phyloP scores from a whole-genome alignment of 2,329 filamentous ascomycete genomes.

The Harringtonia aguacate region DNA sequence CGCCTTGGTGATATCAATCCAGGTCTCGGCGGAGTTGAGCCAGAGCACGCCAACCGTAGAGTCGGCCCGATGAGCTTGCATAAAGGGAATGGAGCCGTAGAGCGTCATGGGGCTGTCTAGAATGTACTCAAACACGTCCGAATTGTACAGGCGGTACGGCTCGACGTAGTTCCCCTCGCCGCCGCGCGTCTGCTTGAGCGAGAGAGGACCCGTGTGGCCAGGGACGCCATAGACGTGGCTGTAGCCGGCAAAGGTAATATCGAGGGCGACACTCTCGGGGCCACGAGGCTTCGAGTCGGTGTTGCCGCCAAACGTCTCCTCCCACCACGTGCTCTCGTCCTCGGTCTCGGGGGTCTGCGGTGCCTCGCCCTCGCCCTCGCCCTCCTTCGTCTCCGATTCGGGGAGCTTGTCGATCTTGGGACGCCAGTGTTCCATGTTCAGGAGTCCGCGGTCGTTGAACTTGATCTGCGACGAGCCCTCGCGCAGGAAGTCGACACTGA shows the following conservation, averaged over 20 bases:
- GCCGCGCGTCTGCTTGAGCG: slow-evolving; percentile 81
- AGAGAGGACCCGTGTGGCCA: slow-evolving; percentile 80
- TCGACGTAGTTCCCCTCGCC: slow-evolving; percentile 77
- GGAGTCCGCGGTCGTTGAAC: slow-evolving; percentile 77
- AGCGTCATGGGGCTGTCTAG: slow-evolving; percentile 97
- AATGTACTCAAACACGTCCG: slow-evolving; percentile 96
- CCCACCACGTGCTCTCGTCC: slow-evolving; percentile 94
- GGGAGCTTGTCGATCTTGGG: slow-evolving; percentile 59
- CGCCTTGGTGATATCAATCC: slow-evolving; percentile 85
- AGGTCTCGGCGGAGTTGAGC: slow-evolving; percentile 94
- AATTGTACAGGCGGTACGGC: slow-evolving; percentile 90
- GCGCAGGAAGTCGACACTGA: slow-evolving; percentile 76
- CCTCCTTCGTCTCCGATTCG: slow-evolving; percentile 32
- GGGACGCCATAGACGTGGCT: slow-evolving; percentile 90
- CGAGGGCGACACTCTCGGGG: slow-evolving; percentile 81
- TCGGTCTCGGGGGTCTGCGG: slow-evolving; percentile 26
- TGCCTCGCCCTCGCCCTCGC: slow-evolving; percentile 21
- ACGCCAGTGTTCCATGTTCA: slow-evolving; percentile 96
- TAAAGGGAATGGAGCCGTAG: slow-evolving; percentile 93
- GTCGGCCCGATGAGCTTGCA: slow-evolving; percentile 91
- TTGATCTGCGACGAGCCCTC: slow-evolving; percentile 74
- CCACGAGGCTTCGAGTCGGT: slow-evolving; percentile 93
- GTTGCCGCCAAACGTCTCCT: slow-evolving; percentile 89
- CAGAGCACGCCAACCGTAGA: slow-evolving; percentile 95
- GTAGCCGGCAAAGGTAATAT: slow-evolving; percentile 87